Percentiles rank a stretch among this genome's conserved stretches.
Evolutionary conservation across 495 filamentous ascomycete genomes (phyloP).

Genomic region (Saxispiralis lemnorum): DNA sequence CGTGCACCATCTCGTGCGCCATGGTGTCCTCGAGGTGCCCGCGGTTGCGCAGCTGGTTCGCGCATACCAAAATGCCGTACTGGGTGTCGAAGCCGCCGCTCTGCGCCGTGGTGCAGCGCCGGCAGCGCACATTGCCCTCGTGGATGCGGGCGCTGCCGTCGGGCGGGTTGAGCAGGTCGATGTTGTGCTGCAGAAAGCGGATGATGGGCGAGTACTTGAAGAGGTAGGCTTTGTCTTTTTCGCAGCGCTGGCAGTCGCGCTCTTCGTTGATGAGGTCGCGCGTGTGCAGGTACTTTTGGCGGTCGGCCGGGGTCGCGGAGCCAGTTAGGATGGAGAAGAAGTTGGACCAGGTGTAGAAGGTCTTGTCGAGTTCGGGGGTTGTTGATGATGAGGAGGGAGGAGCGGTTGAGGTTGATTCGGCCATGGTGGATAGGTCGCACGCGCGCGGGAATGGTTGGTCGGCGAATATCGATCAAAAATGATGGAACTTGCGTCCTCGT

Average conservation of each 20-base stretch:
- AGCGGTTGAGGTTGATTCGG: background rate
- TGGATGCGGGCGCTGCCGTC: slow-evolving; percentile 30
- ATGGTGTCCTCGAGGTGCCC: slow-evolving; percentile 80
- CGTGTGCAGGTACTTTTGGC: slow-evolving; percentile 50
- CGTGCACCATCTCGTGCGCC: slow-evolving; percentile 95
- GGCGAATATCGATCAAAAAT: too few relatives aligned
- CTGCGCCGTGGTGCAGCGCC: slow-evolving; percentile 48
- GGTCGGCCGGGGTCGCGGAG: slow-evolving; percentile 47
- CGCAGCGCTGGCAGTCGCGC: slow-evolving; percentile 57
- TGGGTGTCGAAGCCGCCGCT: slow-evolving; percentile 67
- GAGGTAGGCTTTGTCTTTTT: slow-evolving; percentile 59
- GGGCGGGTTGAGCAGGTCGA: slow-evolving; percentile 54
- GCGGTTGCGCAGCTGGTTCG: slow-evolving; percentile 61
- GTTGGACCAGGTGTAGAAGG: slow-evolving; percentile 23
- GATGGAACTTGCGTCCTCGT: too few relatives aligned
- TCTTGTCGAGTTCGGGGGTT: slow-evolving; percentile 13
- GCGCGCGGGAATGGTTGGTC: too few relatives aligned
- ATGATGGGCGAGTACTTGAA: slow-evolving; percentile 70
- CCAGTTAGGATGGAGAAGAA: slow-evolving; percentile 56
- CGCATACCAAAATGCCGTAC: slow-evolving; percentile 75
- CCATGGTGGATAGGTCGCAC: background rate
- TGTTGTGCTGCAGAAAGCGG: slow-evolving; percentile 64
- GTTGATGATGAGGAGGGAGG: background rate
- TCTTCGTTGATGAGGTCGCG: slow-evolving; percentile 49
- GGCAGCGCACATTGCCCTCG: slow-evolving; percentile 58